Evolutionary conservation across 2,329 filamentous ascomycete species (phyloP).

Genomic region (Lachnellula hyalina): DNA sequence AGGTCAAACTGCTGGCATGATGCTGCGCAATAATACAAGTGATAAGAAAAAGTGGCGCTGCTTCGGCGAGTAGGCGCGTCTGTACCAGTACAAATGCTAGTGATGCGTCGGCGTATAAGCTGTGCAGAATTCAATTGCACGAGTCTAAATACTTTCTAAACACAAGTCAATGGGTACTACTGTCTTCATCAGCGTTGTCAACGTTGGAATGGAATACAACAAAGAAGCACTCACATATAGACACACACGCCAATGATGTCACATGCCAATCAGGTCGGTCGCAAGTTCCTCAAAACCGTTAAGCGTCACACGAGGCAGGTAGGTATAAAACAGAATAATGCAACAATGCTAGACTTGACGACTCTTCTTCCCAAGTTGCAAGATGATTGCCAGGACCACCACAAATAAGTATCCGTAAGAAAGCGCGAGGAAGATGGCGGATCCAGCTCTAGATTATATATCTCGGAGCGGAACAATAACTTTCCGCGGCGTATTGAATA

Average conservation of each 20-base stretch:
- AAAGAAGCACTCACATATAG: background rate
- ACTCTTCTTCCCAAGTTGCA: too few species aligned
- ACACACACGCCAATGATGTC: slow-evolving; percentile 4
- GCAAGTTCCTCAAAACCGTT: too few species aligned
- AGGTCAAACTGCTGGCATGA: background rate
- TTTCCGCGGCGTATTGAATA: background rate
- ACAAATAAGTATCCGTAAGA: too few species aligned
- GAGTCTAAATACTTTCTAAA: background rate
- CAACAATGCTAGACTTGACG: too few species aligned
- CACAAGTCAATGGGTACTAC: background rate
- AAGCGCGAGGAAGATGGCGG: too few species aligned
- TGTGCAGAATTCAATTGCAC: background rate
- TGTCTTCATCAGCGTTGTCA: background rate
- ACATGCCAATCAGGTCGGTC: slow-evolving; percentile 2
- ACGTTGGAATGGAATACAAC: background rate
- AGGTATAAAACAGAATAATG: too few species aligned
- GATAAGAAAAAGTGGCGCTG: background rate
- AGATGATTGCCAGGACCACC: too few species aligned
- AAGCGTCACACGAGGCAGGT: too few species aligned
- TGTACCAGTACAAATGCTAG: background rate
- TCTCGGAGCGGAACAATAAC: background rate
- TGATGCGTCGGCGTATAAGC: background rate
- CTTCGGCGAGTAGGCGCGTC: background rate
- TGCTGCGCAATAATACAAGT: background rate
- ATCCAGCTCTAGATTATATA: too few species aligned